Conservation (phyloP, 2,329 filamentous ascomycete species). For the Apiospora phragmitis region DNA sequence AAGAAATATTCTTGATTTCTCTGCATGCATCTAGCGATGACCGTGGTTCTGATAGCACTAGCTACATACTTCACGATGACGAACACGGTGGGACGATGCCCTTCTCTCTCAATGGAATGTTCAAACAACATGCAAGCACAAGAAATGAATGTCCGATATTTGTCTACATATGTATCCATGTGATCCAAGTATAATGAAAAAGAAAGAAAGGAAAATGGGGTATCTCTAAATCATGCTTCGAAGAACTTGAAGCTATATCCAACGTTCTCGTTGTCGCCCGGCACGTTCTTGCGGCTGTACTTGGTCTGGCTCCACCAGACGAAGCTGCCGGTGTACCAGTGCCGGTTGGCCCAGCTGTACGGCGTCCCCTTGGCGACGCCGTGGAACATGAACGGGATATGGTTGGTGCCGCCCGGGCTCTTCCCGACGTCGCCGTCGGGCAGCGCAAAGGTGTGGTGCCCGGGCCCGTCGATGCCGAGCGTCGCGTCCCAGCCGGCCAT, state of each 20-base stretch:
- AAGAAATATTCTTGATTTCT: neutral
- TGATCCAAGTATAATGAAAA: neutral
- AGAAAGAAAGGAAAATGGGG: neutral
- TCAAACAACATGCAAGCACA: neutral
- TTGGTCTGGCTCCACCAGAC: conserved; percentile 22
- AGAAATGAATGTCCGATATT: neutral
- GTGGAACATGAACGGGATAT: conserved; percentile 24
- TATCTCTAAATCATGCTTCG: conserved; percentile 12
- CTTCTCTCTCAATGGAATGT: neutral
- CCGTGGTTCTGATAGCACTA: neutral
- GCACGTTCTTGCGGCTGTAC: conserved; percentile 20
- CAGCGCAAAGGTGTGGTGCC: conserved; percentile 27
- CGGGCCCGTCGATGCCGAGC: conserved; percentile 23
- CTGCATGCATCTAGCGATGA: neutral
- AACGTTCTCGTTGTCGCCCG: conserved; percentile 18
- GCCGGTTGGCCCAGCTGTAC: conserved; percentile 21
- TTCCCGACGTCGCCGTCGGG: conserved; percentile 19
- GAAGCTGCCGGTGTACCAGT: conserved; percentile 23
- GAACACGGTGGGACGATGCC: neutral
- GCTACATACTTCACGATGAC: neutral
- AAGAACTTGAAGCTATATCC: conserved; percentile 25
- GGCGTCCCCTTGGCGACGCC: conserved; percentile 21
- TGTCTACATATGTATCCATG: neutral
- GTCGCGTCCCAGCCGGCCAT: conserved; percentile 27
- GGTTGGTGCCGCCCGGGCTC: conserved; percentile 16